A percentile compares a stretch with the other conserved stretches of the same genome.
Conservation (phyloP, 257 asterid species). For the Voacanga thouarsii region DNA sequence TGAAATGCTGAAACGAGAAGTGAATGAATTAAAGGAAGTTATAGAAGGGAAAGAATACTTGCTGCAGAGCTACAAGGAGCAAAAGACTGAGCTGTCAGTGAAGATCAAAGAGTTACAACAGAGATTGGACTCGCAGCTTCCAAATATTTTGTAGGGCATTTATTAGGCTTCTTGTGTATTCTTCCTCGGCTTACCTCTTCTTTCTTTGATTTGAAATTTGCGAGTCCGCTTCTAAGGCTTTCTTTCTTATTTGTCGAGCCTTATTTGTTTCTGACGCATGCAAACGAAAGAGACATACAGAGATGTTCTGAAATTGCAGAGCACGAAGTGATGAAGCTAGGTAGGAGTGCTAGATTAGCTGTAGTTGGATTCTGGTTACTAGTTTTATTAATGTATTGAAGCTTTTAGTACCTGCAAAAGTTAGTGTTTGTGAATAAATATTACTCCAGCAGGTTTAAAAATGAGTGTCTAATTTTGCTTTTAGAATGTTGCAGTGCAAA, state of each 20-base stretch:
- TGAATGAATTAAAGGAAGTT: constrained; percentile 70
- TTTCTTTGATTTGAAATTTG: constrained; percentile 30
- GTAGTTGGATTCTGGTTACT: neutral
- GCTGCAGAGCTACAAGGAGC: constrained; percentile 84
- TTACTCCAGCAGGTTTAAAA: neutral
- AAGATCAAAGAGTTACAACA: constrained; percentile 79
- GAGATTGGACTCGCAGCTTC: constrained; percentile 82
- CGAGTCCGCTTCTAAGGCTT: constrained; percentile 29
- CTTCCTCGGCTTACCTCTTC: constrained; percentile 35
- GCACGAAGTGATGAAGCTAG: neutral
- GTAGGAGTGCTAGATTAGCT: constrained; percentile 4
- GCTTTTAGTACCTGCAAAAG: neutral
- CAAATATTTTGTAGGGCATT: constrained; percentile 60
- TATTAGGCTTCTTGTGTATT: constrained; percentile 41
- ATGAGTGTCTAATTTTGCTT: too few relatives aligned
- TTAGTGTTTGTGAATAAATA: neutral
- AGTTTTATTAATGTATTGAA: neutral
- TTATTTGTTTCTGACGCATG: constrained; percentile 3
- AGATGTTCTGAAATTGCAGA: neutral
- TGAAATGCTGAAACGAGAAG: constrained; percentile 69
- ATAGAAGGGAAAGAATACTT: constrained; percentile 82
- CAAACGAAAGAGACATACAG: constrained; percentile 8
- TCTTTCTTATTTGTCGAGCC: neutral
- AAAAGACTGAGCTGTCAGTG: constrained; percentile 66
- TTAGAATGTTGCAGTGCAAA: too few relatives aligned